A percentile compares a stretch with the other conserved stretches of the same genome.
Conservation (phyloP, 2,329 filamentous ascomycete species). For the Fusarium sp. region DNA sequence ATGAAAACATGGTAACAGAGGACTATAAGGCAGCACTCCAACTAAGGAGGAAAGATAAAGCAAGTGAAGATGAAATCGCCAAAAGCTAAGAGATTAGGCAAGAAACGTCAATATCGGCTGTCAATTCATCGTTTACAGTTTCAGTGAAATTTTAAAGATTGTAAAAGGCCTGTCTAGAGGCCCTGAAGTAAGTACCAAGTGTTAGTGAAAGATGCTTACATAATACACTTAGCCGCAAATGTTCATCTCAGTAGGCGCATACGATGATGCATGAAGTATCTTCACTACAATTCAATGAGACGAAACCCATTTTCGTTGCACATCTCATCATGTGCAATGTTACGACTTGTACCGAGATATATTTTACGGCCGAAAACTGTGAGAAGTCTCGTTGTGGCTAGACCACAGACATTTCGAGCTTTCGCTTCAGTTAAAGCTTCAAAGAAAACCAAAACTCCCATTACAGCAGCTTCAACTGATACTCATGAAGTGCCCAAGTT, state of each 20-base stretch:
- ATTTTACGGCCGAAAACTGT: constrained; percentile 37
- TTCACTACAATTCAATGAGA: constrained; percentile 18
- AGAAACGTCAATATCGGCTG: background rate
- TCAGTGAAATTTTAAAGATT: background rate
- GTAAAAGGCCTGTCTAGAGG: background rate
- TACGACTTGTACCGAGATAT: constrained; percentile 48
- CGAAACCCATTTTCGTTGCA: constrained; percentile 8
- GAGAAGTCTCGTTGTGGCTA: constrained; percentile 15
- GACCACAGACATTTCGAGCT: constrained; percentile 29
- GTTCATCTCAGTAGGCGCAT: background rate
- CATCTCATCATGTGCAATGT: constrained; percentile 53
- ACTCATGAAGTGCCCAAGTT: constrained; percentile 52
- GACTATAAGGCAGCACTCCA: constrained; percentile 6
- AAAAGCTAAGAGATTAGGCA: background rate
- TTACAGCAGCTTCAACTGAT: constrained; percentile 37
- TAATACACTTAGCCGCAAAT: constrained; percentile 15
- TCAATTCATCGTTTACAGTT: constrained; percentile 19
- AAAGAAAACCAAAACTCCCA: background rate
- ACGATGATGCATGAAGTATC: background rate
- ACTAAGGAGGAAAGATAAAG: constrained; percentile 6
- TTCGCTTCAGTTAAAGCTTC: constrained; percentile 36
- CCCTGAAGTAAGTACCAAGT: background rate
- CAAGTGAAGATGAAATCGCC: background rate
- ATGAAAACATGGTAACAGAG: constrained; percentile 47
- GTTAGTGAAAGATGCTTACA: constrained; percentile 33